Percentiles rank a stretch among this genome's conserved stretches.
Evolutionary conservation across 2,329 filamentous ascomycete genomes (phyloP).

Genomic region (Colletotrichum chrysophilum): DNA sequence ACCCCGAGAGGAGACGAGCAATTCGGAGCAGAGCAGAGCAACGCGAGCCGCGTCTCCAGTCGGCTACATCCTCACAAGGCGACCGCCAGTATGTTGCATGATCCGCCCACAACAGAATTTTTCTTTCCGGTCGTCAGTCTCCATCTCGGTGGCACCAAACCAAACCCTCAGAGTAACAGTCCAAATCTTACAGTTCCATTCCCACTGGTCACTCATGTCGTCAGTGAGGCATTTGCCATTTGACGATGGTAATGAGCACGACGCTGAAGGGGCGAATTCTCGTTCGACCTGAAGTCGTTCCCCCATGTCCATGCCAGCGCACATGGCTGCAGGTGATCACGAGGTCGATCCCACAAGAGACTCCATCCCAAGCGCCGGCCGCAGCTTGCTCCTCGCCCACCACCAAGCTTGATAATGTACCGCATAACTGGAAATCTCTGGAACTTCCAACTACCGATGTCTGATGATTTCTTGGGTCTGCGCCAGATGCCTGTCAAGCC

Average conservation of each 20-base stretch:
- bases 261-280: neutral
- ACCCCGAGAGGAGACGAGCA: neutral
- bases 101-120: neutral
- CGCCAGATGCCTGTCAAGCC: neutral
- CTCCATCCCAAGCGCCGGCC: neutral
- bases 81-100: neutral
- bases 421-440: neutral
- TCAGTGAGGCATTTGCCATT: slow-evolving; percentile 18
- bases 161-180: neutral
- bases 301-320: neutral
- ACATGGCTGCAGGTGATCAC: slow-evolving; percentile 11
- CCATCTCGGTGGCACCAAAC: slow-evolving; percentile 5
- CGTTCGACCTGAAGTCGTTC: neutral
- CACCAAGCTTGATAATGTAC: neutral
- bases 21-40: neutral
- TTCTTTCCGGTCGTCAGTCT: neutral
- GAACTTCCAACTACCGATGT: slow-evolving; percentile 8
- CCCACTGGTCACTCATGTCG: slow-evolving; percentile 6
- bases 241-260: neutral
- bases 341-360: neutral
- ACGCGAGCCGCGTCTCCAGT: neutral
- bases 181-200: slow-evolving; percentile 4
- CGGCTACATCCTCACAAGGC: neutral
- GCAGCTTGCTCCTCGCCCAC: neutral
- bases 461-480: neutral